Percentiles rank a stretch among this genome's conserved stretches.
These are phyloP conservation scores for Xylaria sp. DNA, from an alignment of 2,329 filamentous ascomycete species.

Conservation along the genomic window DNA sequence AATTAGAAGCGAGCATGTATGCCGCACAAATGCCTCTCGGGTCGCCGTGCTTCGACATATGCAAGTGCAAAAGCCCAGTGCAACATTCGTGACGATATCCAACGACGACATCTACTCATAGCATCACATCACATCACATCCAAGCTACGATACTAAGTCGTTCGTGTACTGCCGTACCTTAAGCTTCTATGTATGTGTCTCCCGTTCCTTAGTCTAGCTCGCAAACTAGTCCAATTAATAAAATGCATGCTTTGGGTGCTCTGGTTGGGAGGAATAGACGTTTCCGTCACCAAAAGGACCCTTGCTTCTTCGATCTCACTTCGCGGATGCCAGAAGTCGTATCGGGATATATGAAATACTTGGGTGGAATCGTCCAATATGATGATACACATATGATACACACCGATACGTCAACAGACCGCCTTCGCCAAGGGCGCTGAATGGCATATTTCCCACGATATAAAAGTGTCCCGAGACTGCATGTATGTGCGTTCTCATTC, in stretches of 20 bases:
- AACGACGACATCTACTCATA: conserved; percentile 1
- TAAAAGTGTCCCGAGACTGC: not conserved
- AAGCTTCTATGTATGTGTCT: not conserved
- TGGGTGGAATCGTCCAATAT: not conserved
- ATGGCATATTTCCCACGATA: not conserved
- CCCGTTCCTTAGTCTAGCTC: not conserved
- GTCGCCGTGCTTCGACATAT: conserved; percentile 16
- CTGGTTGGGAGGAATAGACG: conserved; percentile 2
- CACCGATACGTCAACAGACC: not conserved
- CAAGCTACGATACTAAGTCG: not conserved
- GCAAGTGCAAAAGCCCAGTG: conserved; percentile 9
- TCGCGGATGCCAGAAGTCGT: conserved; percentile 2
- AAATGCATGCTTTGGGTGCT: not conserved
- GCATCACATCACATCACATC: not conserved
- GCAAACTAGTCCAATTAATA: conserved; percentile 5
- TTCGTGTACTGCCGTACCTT: not conserved
- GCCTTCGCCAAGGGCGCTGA: conserved; percentile 12
- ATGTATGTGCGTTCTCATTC: not conserved
- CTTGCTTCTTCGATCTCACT: conserved; percentile 21
- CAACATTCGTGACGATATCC: conserved; percentile 13
- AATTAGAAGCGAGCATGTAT: conserved; percentile 2
- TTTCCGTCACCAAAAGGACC: conserved; percentile 11
- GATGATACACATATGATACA: conserved; percentile 6
- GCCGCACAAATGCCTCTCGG: conserved; percentile 13
- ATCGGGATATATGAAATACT: conserved; percentile 6